A percentile compares a stretch with the other conserved stretches of the same genome.
phyloP scores from a whole-genome alignment of 495 filamentous ascomycete species.

The Aeminium ludgeri region DNA sequence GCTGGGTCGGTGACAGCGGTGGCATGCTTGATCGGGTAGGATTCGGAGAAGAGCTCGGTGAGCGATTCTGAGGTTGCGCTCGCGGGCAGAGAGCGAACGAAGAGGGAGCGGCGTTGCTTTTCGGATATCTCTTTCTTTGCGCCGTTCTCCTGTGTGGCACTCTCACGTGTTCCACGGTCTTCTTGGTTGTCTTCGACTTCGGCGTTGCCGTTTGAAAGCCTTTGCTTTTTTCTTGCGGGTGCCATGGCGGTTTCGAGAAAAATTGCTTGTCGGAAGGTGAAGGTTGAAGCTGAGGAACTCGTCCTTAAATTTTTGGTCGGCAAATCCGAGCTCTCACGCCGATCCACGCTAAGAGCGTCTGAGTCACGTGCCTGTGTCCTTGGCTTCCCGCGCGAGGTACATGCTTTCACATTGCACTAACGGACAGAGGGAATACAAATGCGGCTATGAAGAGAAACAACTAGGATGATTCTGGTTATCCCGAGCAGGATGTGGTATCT shows the following conservation, averaged over 20 bases:
- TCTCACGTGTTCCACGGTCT: neutral
- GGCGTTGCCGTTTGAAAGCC: slow-evolving; percentile 5
- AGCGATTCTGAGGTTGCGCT: slow-evolving; percentile 66
- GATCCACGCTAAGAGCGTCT: too few species aligned
- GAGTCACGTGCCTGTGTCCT: too few species aligned
- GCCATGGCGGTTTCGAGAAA: slow-evolving; percentile 6
- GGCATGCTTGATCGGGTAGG: slow-evolving; percentile 87
- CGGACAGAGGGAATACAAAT: too few species aligned
- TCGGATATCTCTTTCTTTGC: neutral
- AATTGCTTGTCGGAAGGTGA: too few species aligned
- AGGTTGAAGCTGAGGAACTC: too few species aligned
- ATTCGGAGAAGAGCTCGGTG: slow-evolving; percentile 77
- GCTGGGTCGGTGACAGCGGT: slow-evolving; percentile 63
- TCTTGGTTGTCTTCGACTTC: neutral
- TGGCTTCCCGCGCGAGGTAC: too few species aligned
- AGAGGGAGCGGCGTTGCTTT: slow-evolving; percentile 49
- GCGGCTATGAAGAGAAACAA: too few species aligned
- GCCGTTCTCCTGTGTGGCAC: neutral
- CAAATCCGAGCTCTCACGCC: too few species aligned
- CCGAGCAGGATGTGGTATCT: too few species aligned
- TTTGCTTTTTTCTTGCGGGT: slow-evolving; percentile 12
- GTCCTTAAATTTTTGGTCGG: too few species aligned
- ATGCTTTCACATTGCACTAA: too few species aligned
- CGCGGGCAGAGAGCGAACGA: slow-evolving; percentile 71
- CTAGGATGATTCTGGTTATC: too few species aligned